Evolutionary conservation across 208 protist genomes (phyloP), one percentile per base, ranked within the genome.

Genomic region (Acanthamoeba triangularis): DNA sequence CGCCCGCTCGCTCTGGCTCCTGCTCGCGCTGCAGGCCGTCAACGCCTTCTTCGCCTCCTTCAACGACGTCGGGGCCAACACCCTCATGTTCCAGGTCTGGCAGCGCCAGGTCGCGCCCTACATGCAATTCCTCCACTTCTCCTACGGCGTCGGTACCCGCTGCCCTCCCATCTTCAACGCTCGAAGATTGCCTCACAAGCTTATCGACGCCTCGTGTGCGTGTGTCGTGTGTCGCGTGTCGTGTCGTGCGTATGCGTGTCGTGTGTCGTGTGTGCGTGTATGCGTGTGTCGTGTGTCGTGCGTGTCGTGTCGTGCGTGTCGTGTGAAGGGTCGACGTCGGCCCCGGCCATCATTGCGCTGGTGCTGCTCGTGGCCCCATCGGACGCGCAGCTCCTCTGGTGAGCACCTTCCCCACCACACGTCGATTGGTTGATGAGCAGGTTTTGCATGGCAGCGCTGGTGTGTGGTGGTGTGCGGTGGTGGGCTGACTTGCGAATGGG

Each of bases 81-180:
- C 72, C n/a, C 72, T 80, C 35, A 80, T 80, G 72, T 80, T 80
- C 41, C 72, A 80, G 41, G 72, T 80, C 18, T 80, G 72, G 72
- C 72, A 80, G 72, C 72, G 72, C 41, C n/a, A 80, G 35, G 72
- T 80, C 25, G 72, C 72, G 10, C 72, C 72, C 72, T 80, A 47
- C 72, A 80, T 80, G 72, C 72, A 80, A 20, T 80, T 80, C 72
- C 72, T 80, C 33, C 72, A 80, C 41, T 80, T 80, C 72, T 80
- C 72, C 72, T 80, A 80, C 72, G 72, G 72, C 72, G 72, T 80
- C 35, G 72, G 72, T 80, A 80, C 33, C 18, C 54, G 11, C 54
- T 61, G 11, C 23, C 18, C 23, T 13, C 5, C 49, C 49, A 54
- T n/a, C n/a, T n/a, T n/a, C n/a, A n/a, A n/a, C n/a, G n/a, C n/a